Percentiles rank a stretch among this genome's conserved stretches.
These are phyloP conservation scores for Balakata baccata DNA, from an alignment of 345 rosid species.

Conservation along the genomic window DNA sequence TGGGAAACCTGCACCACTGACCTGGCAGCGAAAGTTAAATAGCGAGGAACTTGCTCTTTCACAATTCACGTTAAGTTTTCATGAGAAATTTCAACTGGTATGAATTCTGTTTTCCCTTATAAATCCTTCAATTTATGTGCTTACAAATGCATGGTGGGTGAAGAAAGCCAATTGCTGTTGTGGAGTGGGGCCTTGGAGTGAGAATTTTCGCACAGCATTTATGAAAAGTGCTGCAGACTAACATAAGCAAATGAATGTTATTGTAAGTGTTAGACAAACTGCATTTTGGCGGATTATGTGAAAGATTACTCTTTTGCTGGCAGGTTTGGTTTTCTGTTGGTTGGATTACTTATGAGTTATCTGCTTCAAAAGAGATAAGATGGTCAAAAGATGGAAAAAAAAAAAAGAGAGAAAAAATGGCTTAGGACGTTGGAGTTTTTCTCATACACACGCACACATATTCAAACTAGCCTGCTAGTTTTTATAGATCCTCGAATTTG, in stretches of 20 bases:
- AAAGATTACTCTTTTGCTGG: neutral
- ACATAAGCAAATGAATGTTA: neutral
- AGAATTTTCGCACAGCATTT: neutral
- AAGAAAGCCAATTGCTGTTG: neutral
- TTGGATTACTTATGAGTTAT: neutral
- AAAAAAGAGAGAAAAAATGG: neutral
- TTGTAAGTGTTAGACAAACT: neutral
- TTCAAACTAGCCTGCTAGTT: neutral
- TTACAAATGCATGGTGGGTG: neutral
- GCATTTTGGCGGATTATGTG: neutral
- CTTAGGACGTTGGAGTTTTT: neutral
- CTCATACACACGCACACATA: neutral
- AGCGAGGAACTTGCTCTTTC: slow-evolving; percentile 9
- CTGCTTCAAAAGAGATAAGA: neutral
- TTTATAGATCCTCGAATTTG: neutral
- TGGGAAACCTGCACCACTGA: slow-evolving; percentile 30
- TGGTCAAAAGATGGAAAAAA: neutral
- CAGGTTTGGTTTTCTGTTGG: neutral
- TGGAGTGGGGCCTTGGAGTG: neutral
- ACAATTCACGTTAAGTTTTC: slow-evolving; percentile 19
- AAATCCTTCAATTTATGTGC: neutral
- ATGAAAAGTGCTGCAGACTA: neutral
- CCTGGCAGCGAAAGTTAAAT: slow-evolving; percentile 32
- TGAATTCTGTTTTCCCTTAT: neutral
- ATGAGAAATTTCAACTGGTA: slow-evolving; percentile 27